Conservation (phyloP, 1,139 yeast genomes). For the Candida neerlandica region DNA sequence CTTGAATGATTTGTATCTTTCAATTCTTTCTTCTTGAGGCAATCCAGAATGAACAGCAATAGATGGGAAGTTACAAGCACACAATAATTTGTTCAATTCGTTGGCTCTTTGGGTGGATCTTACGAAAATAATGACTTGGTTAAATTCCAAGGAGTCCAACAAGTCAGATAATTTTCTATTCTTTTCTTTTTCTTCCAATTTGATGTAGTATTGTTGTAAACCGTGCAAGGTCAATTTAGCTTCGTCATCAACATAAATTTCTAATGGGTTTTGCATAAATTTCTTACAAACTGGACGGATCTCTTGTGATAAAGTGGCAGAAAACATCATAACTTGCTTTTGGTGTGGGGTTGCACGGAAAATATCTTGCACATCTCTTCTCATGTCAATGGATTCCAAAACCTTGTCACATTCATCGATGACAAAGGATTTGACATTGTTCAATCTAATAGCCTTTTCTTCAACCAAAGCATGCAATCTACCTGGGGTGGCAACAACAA, state of each 20-base stretch:
- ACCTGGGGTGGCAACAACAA: slow-evolving; percentile 98
- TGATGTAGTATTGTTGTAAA: slow-evolving; percentile 93
- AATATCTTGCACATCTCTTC: slow-evolving; percentile 97
- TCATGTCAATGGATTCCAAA: slow-evolving; percentile 88
- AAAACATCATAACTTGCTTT: slow-evolving; percentile 99
- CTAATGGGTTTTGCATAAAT: slow-evolving; percentile 97
- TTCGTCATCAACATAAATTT: slow-evolving; percentile 96
- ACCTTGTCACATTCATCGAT: slow-evolving; percentile 99
- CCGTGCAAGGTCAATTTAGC: slow-evolving; percentile 97
- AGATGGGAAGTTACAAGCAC: slow-evolving; percentile 95
- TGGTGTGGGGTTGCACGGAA: slow-evolving; percentile 98
- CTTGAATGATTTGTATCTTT: slow-evolving; percentile 92
- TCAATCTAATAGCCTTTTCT: slow-evolving; percentile 85
- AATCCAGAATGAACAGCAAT: slow-evolving; percentile 96
- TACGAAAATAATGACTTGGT: slow-evolving; percentile 97
- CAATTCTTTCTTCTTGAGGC: slow-evolving; percentile 98
- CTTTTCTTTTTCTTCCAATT: slow-evolving; percentile 88
- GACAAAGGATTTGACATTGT: slow-evolving; percentile 91
- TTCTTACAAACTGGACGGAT: slow-evolving; percentile 97
- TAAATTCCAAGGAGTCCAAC: slow-evolving; percentile 92
- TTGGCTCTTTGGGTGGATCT: slow-evolving; percentile 91
- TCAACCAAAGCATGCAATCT: slow-evolving; percentile 92
- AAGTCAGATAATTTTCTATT: slow-evolving; percentile 91
- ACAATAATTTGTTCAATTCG: slow-evolving; percentile 84
- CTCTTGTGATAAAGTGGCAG: slow-evolving; percentile 93